A percentile compares a stretch with the other conserved stretches of the same genome.
Conservation (phyloP, 2,329 filamentous ascomycete genomes). For the Dothistroma septosporum region DNA sequence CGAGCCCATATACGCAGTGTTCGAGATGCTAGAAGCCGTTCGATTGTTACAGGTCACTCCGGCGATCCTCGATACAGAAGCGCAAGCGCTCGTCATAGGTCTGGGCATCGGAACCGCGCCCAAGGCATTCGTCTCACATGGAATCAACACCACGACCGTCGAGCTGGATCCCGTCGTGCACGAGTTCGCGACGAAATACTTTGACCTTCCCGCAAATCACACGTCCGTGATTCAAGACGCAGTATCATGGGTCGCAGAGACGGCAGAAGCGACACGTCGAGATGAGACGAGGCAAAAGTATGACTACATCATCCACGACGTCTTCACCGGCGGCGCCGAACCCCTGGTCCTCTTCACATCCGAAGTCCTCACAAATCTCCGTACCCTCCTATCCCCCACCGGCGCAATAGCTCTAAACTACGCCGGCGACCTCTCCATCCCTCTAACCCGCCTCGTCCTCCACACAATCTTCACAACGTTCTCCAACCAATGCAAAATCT, state of each 20-base stretch:
- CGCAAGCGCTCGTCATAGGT: constrained; percentile 75
- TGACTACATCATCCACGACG: constrained; percentile 94
- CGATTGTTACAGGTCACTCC: constrained; percentile 62
- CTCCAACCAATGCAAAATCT: constrained; percentile 69
- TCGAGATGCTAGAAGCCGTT: constrained; percentile 89
- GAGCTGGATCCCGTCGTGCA: constrained; percentile 91
- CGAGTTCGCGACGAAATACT: constrained; percentile 77
- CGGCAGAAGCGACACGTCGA: constrained; percentile 41
- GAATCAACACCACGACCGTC: constrained; percentile 87
- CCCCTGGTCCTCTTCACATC: constrained; percentile 82
- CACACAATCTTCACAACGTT: constrained; percentile 80
- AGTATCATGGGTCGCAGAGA: constrained; percentile 56
- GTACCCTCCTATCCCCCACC: constrained; percentile 66
- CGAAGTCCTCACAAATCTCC: constrained; percentile 72
- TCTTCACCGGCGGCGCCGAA: constrained; percentile 94
- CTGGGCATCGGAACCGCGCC: constrained; percentile 91
- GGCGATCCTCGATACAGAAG: constrained; percentile 35
- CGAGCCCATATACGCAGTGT: constrained; percentile 94
- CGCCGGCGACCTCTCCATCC: constrained; percentile 77
- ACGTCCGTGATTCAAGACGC: constrained; percentile 79
- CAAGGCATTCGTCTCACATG: constrained; percentile 77
- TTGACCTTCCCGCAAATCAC: constrained; percentile 72
- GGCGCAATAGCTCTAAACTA: constrained; percentile 95
- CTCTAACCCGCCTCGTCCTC: constrained; percentile 71
- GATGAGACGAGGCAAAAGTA: constrained; percentile 54